Evolutionary conservation across 768 basidiomycete genomes (phyloP).

Genomic region (Boletus patriciae): DNA sequence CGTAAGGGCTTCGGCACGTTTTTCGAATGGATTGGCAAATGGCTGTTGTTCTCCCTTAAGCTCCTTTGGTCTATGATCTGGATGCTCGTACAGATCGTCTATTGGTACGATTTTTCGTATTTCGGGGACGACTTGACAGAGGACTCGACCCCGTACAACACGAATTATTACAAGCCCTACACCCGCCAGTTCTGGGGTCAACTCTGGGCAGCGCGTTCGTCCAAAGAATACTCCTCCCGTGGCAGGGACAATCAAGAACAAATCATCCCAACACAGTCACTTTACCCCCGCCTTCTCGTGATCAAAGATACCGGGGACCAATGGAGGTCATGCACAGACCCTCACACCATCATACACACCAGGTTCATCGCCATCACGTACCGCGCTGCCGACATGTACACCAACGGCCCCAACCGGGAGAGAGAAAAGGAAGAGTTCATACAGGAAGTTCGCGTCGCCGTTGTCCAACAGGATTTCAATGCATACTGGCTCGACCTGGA

Average conservation of each 20-base stretch:
- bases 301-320: neutral
- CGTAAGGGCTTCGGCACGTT: too few species aligned
- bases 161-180: conserved; percentile 3
- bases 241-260: neutral
- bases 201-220: conserved; percentile 24
- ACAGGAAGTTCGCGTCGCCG: conserved; percentile 4
- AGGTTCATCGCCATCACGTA: conserved; percentile 6
- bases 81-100: neutral
- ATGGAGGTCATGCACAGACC: conserved; percentile 8
- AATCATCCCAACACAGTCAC: conserved; percentile 8
- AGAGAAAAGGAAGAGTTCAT: conserved; percentile 4
- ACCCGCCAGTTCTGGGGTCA: conserved; percentile 9
- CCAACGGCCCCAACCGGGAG: conserved; percentile 4
- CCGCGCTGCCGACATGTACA: conserved; percentile 1
- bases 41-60: conserved; percentile 4
- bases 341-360: conserved; percentile 1
- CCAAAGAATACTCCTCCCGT: conserved; percentile 16
- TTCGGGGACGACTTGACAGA: neutral
- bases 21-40: conserved; percentile 12
- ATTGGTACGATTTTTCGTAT: too few species aligned
- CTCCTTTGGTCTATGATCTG: conserved; percentile 14
- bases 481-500: conserved; percentile 25
- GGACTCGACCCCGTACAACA: neutral
- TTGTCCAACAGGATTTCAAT: neutral
- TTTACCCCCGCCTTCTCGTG: conserved; percentile 13